A percentile compares a stretch with the other conserved stretches of the same genome.
Conservation (phyloP, 257 asterid genomes). For the Plantago elongata region DNA sequence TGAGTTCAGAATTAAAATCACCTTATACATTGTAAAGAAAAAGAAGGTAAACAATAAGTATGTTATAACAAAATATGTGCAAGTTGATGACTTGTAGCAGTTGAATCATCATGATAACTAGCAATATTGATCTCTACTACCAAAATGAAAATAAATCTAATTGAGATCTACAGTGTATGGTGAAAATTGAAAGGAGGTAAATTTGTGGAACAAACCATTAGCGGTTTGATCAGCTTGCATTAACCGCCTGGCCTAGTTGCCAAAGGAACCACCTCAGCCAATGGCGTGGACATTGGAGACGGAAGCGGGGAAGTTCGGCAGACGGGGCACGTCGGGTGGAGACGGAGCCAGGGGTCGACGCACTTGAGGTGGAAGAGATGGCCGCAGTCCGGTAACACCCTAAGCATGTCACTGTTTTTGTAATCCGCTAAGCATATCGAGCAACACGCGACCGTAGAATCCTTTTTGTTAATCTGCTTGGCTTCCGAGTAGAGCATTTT, state of each 20-base stretch:
- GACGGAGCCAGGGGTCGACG: slow-evolving; percentile 84
- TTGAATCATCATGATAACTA: background rate
- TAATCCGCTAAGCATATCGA: slow-evolving; percentile 88
- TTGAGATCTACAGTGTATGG: background rate
- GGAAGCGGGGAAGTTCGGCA: slow-evolving; percentile 90
- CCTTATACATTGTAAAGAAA: background rate
- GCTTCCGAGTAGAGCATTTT: slow-evolving; percentile 60
- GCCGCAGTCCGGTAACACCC: slow-evolving; percentile 76
- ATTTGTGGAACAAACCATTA: background rate
- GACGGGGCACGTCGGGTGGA: slow-evolving; percentile 85
- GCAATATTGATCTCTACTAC: background rate
- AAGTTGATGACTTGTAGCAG: background rate
- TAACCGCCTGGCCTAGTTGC: slow-evolving; percentile 52
- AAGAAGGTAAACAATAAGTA: background rate
- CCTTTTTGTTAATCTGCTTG: slow-evolving; percentile 34
- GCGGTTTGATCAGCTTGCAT: background rate
- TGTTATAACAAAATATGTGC: background rate
- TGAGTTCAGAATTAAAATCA: background rate
- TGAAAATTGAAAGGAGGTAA: background rate
- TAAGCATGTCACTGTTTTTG: slow-evolving; percentile 44
- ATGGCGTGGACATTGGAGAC: slow-evolving; percentile 68
- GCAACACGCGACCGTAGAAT: slow-evolving; percentile 58
- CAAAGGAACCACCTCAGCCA: slow-evolving; percentile 76
- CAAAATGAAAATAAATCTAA: background rate
- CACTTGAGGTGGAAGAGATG: slow-evolving; percentile 77